Evolutionary conservation across 2,329 filamentous ascomycete genomes (phyloP).

Genomic region (Gremmenia infestans): DNA sequence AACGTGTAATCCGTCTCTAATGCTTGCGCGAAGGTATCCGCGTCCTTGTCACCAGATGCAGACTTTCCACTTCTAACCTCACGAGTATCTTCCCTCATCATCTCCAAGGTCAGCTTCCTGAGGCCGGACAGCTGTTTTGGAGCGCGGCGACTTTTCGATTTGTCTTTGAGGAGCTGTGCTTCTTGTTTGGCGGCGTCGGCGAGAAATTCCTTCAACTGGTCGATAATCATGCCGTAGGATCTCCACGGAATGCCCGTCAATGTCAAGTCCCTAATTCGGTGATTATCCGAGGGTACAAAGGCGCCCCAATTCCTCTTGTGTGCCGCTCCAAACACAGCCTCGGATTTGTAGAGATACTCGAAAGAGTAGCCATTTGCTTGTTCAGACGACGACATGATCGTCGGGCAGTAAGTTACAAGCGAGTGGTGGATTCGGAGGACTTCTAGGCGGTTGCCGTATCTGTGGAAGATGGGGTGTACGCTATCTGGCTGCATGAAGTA

Average conservation of each 20-base stretch:
- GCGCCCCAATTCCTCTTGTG: conserved; percentile 42
- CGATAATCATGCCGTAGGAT: conserved; percentile 46
- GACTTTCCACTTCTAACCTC: conserved; percentile 3
- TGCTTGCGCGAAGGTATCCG: conserved; percentile 18
- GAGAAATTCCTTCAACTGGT: conserved; percentile 45
- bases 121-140: conserved; percentile 46
- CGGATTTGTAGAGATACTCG: conserved; percentile 33
- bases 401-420: conserved; percentile 50
- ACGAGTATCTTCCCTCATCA: conserved; percentile 29
- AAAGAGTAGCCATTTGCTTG: neutral
- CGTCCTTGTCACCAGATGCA: conserved; percentile 24
- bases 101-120: conserved; percentile 50
- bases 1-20: conserved; percentile 26
- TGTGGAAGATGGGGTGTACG: conserved; percentile 25
- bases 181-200: conserved; percentile 46
- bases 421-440: conserved; percentile 55
- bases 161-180: conserved; percentile 11
- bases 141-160: conserved; percentile 30
- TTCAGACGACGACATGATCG: conserved; percentile 16
- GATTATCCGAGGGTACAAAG: conserved; percentile 52
- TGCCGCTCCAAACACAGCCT: conserved; percentile 32
- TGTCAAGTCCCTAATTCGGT: conserved; percentile 47
- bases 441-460: conserved; percentile 48
- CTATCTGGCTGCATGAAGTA: neutral
- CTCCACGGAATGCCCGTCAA: conserved; percentile 50